Evolutionary conservation across 108 stramenopile species (phyloP).

Genomic region (Nitzschia sp.): DNA sequence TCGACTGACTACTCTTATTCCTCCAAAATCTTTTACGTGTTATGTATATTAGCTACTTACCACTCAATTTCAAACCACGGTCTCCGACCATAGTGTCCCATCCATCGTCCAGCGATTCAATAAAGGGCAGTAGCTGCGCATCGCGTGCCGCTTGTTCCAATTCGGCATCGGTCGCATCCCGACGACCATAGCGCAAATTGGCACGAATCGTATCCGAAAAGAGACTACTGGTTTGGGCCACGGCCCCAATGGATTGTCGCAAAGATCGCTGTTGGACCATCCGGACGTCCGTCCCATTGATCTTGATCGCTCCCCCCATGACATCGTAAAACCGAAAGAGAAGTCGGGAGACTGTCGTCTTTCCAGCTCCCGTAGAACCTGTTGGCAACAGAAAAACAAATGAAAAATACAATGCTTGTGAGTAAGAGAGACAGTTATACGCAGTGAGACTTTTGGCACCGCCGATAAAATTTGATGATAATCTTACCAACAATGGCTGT

Average conservation of each 20-base stretch:
- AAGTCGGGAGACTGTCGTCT: conserved; percentile 90
- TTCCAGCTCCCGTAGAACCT: conserved; percentile 87
- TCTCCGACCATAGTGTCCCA: conserved; percentile 98
- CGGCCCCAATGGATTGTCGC: conserved; percentile 88
- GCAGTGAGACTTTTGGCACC: no score
- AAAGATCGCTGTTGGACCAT: conserved; percentile 78
- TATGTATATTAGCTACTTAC: no score
- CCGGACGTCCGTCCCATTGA: conserved; percentile 93
- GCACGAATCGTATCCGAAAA: conserved; percentile 94
- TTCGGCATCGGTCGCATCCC: conserved; percentile 74
- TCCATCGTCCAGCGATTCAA: conserved; percentile 76
- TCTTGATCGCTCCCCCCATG: conserved; percentile 81
- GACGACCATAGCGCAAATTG: conserved; percentile 85
- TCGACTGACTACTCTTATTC: no score
- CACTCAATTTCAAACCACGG: conserved; percentile 89
- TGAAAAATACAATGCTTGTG: no score
- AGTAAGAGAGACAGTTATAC: no score
- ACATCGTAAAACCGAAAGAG: conserved; percentile 95
- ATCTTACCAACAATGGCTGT: conserved; percentile 96
- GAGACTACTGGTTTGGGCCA: conserved; percentile 88
- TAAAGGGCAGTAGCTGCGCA: conserved; percentile 82
- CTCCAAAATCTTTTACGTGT: no score
- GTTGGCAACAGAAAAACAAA: no score
- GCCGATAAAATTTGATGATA: no score
- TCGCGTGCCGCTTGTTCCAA: conserved; percentile 67